Percentiles rank a stretch among this genome's conserved stretches.
These are phyloP conservation scores for Linanthus parryae DNA, from an alignment of 148 eudicot genomes.

Conservation along the genomic window DNA sequence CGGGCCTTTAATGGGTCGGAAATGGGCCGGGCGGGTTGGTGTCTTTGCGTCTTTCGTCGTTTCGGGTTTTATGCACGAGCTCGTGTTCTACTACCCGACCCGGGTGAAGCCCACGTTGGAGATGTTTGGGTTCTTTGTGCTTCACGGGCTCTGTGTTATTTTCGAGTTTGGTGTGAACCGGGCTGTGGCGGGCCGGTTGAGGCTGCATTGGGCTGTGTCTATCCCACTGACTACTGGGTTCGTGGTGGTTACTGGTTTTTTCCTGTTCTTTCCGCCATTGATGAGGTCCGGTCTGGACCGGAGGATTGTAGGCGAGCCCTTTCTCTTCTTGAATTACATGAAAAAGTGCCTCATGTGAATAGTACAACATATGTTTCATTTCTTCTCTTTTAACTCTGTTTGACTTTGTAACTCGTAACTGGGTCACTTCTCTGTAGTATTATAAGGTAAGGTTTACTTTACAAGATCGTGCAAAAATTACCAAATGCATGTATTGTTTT, in stretches of 20 bases:
- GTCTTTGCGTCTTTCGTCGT: conserved; percentile 52
- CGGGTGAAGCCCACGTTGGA: conserved; percentile 56
- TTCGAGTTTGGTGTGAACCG: conserved; percentile 38
- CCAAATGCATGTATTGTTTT: too few species aligned
- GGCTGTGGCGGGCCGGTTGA: conserved; percentile 26
- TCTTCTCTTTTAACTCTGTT: too few species aligned
- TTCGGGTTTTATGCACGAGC: conserved; percentile 80
- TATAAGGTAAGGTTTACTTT: too few species aligned
- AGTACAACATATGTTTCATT: too few species aligned
- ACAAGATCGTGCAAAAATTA: too few species aligned
- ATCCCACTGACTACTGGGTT: conserved; percentile 57
- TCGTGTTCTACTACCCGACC: conserved; percentile 36
- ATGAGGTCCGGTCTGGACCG: conserved; percentile 35
- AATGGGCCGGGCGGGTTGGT: too few species aligned
- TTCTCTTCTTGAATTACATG: background rate
- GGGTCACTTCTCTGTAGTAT: too few species aligned
- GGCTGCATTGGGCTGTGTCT: conserved; percentile 37
- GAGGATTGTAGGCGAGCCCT: conserved; percentile 35
- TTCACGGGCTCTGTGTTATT: conserved; percentile 49
- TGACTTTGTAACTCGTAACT: too few species aligned
- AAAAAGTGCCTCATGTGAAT: too few species aligned
- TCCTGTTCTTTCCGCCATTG: conserved; percentile 65
- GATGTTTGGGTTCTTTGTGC: conserved; percentile 54
- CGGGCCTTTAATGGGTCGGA: too few species aligned
- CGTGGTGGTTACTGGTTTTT: conserved; percentile 38